Evolutionary conservation across 1,284 basidiomycete genomes (phyloP), one percentile per base, ranked within the genome.

Genomic region (Moesziomyces aphidis): DNA sequence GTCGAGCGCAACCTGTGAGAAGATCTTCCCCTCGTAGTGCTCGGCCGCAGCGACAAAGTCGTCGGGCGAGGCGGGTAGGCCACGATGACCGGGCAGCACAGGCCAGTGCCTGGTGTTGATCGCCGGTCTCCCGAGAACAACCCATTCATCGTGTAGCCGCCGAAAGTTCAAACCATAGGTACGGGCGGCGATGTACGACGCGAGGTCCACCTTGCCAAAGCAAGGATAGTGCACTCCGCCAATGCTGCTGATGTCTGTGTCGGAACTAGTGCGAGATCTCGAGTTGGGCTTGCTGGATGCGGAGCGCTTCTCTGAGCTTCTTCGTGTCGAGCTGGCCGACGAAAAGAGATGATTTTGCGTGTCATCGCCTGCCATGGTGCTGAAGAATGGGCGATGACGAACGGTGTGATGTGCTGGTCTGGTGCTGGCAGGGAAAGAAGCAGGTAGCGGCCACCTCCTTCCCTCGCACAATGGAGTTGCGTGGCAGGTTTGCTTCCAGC

Each of bases 131-230:
- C 70, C 70, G 34, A 73, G 17, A 4, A 52, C 63, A 15, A 60
- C 54, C 70, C 70, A 73, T 53, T 73, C 70, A 31, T 73, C 70
- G 36, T 73, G 56, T 45, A 73, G 26, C 4, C 70, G 59, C 31
- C 54, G 55, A 44, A 73, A 73, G 60, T 64, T 60, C 24, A 73
- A 34, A 3, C 61, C 70, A 42, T 73, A 73, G 23, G 51, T 54
- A 23, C 70, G 70, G 4, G 60, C 70, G 10, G 62, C 50, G 23
- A 59, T 21, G 34, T 59, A 73, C n/a, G 63, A 26, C 39, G 60
- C 63, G 22, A 67, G 17, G 23, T 66, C 63, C 3, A 67, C 56
- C 5, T 67, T 67, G 5, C 70, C 63, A 8, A 50, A 61, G 56
- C 70, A 73, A 9, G 70, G 60, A 50, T 62, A 67, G 56, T 67